A percentile compares a stretch with the other conserved stretches of the same genome.
Conservation (phyloP, 257 asterid species). For the Coffea canephora region DNA sequence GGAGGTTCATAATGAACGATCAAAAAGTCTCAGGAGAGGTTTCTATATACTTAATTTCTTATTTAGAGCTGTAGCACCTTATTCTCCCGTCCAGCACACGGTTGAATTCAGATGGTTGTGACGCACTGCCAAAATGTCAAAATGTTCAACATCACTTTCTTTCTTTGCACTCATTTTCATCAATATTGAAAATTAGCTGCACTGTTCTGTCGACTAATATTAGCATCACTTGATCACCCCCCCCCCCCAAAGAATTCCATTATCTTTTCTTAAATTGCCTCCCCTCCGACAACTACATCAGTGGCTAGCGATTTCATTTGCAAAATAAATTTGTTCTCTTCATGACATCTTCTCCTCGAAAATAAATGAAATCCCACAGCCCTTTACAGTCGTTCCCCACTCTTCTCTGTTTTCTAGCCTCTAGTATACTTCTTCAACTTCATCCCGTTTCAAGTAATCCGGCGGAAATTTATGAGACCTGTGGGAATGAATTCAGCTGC, state of each 20-base stretch:
- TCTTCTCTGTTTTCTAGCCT: constrained; percentile 20
- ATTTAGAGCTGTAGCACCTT: no score
- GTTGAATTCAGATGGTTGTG: neutral
- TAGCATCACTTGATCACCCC: neutral
- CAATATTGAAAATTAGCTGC: neutral
- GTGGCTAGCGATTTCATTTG: neutral
- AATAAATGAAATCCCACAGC: constrained; percentile 45
- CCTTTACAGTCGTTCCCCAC: constrained; percentile 16
- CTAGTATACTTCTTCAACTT: constrained; percentile 22
- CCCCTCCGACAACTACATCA: neutral
- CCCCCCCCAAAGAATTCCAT: constrained; percentile 6
- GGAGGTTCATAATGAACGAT: no score
- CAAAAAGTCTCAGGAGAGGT: no score
- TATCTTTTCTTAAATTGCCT: constrained; percentile 10
- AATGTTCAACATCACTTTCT: constrained; percentile 6
- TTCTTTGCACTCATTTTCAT: constrained; percentile 11
- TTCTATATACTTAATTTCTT: no score
- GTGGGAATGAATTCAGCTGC: constrained; percentile 52
- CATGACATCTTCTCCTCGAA: constrained; percentile 6
- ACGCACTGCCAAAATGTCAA: neutral
- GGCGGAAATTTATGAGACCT: constrained; percentile 25
- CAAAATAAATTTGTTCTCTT: no score
- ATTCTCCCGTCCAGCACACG: neutral
- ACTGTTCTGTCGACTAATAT: constrained; percentile 10
- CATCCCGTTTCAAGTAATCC: constrained; percentile 25